These are phyloP conservation scores for Chrysophaeum taylorii DNA, from an alignment of 352 stramenopile species.

Conservation along the genomic window DNA sequence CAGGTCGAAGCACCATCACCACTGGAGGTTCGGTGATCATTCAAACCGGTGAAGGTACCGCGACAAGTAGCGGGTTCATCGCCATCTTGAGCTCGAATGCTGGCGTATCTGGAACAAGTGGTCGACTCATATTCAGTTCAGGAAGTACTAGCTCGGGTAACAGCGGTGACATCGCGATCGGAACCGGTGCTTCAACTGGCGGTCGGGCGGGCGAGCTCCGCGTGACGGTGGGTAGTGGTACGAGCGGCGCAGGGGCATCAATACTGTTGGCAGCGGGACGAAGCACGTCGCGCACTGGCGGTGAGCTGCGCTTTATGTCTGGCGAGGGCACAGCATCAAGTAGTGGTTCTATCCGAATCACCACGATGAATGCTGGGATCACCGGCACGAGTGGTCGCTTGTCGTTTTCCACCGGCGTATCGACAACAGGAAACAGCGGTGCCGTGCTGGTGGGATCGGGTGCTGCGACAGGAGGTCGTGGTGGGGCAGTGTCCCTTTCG, in stretches of 20 bases:
- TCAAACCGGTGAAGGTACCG: background rate
- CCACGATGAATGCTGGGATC: slow-evolving; percentile 20
- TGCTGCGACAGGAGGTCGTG: slow-evolving; percentile 15
- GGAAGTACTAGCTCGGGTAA: slow-evolving; percentile 13
- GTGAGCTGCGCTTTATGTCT: background rate
- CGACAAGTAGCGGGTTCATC: slow-evolving; percentile 21
- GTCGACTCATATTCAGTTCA: slow-evolving; percentile 29
- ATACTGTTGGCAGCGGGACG: slow-evolving; percentile 7
- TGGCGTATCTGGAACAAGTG: slow-evolving; percentile 24
- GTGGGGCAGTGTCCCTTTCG: slow-evolving; percentile 18
- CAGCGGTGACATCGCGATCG: slow-evolving; percentile 21
- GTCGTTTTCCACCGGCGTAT: slow-evolving; percentile 21
- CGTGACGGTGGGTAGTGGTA: background rate
- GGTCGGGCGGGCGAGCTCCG: slow-evolving; percentile 20
- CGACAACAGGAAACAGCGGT: slow-evolving; percentile 25
- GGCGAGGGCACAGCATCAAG: slow-evolving; percentile 17
- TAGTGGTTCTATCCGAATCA: slow-evolving; percentile 18
- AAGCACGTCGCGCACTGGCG: background rate
- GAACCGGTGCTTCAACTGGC: slow-evolving; percentile 20
- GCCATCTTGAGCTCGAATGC: slow-evolving; percentile 18
- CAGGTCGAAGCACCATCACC: background rate
- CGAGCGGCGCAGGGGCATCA: background rate
- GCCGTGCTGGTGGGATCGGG: slow-evolving; percentile 19
- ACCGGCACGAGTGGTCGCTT: slow-evolving; percentile 23
- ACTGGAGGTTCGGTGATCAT: background rate